Conservation (phyloP, 1,139 yeast species). For the Geotrichum aggregatum region DNA sequence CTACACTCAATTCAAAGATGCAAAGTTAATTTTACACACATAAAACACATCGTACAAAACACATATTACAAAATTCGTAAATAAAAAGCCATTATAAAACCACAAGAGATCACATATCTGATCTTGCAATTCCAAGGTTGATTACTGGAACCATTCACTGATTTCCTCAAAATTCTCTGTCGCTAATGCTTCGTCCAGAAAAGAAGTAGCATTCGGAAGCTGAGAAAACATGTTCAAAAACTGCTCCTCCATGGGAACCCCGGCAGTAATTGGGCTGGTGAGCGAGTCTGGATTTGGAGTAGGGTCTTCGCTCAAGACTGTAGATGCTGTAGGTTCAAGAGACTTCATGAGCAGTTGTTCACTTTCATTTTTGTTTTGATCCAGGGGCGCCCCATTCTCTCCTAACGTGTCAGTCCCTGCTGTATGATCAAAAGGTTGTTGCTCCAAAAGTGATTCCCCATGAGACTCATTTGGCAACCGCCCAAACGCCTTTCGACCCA, state of each 20-base stretch:
- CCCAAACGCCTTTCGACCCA: slow-evolving; percentile 37
- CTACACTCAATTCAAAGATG: too few relatives aligned
- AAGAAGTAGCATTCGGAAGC: slow-evolving; percentile 39
- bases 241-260: slow-evolving; percentile 31
- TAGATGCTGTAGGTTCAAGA: neutral
- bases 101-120: too few relatives aligned
- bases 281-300: neutral
- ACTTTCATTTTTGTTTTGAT: too few relatives aligned
- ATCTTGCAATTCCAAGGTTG: too few relatives aligned
- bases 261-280: neutral
- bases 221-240: slow-evolving; percentile 38
- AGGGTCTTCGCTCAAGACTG: neutral
- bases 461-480: slow-evolving; percentile 27
- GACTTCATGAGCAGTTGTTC: neutral
- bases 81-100: too few relatives aligned
- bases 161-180: slow-evolving; percentile 30
- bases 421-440: too few relatives aligned
- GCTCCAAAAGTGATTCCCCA: neutral
- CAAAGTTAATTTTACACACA: too few relatives aligned
- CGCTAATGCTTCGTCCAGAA: slow-evolving; percentile 36
- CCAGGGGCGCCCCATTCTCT: too few relatives aligned
- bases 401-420: neutral
- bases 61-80: too few relatives aligned
- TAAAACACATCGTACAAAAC: too few relatives aligned
- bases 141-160: slow-evolving; percentile 16